A percentile compares a stretch with the other conserved stretches of the same genome.
Conservation (phyloP, 139 green algal species). For the Ostreobium quekettii region DNA sequence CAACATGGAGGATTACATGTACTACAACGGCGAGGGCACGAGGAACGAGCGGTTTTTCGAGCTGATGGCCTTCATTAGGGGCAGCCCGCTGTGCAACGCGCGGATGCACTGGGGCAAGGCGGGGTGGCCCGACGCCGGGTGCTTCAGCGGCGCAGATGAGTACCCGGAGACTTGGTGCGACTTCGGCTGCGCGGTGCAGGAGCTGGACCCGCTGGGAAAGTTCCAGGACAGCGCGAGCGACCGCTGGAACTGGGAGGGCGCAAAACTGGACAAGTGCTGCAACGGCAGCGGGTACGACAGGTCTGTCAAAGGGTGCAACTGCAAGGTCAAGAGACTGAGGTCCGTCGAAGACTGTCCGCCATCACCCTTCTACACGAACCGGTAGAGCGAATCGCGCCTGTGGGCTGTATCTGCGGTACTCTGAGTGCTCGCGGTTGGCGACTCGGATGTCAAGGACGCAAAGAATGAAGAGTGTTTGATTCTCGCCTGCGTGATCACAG, state of each 20-base stretch:
- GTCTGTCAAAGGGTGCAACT: constrained; percentile 26
- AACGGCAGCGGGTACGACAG: background rate
- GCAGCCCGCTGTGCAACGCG: constrained; percentile 45
- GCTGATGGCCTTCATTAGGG: constrained; percentile 21
- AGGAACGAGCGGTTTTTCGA: constrained; percentile 19
- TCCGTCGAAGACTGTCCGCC: constrained; percentile 25
- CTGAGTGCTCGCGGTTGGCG: too few relatives aligned
- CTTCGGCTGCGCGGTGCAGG: constrained; percentile 64
- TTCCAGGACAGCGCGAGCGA: constrained; percentile 39
- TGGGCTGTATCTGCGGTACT: too few relatives aligned
- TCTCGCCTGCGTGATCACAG: too few relatives aligned
- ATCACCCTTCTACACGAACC: constrained; percentile 39
- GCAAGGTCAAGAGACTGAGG: constrained; percentile 28
- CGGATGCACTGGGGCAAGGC: constrained; percentile 71
- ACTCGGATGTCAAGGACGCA: too few relatives aligned
- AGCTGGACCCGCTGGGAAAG: constrained; percentile 64
- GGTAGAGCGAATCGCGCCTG: too few relatives aligned
- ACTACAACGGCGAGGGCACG: constrained; percentile 16
- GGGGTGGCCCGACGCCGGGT: constrained; percentile 39
- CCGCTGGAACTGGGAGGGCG: constrained; percentile 44
- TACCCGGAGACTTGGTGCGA: constrained; percentile 68
- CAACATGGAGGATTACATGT: constrained; percentile 64
- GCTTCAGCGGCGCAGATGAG: constrained; percentile 53
- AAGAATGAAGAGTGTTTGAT: too few relatives aligned
- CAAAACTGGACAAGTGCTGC: constrained; percentile 8